Conservation (phyloP, 805 yeast genomes). For the Brettanomyces bruxellensis region DNA sequence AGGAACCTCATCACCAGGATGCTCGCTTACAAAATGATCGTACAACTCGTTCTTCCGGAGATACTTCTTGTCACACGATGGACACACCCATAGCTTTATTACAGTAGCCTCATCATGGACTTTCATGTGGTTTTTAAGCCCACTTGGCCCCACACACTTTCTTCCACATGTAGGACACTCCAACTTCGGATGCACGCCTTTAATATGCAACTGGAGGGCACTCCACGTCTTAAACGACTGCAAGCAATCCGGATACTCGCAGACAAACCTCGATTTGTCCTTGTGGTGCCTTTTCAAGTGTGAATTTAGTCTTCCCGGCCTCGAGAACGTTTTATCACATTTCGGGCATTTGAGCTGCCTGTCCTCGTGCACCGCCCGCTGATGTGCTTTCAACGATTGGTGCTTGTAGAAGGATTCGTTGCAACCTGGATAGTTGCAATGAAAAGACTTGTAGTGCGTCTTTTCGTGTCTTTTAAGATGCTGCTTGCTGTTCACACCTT, state of each 20-base stretch:
- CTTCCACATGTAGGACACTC: slow-evolving; percentile 58
- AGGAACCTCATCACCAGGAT: slow-evolving; percentile 14
- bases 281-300: slow-evolving; percentile 63
- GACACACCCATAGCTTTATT: slow-evolving; percentile 61
- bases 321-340: slow-evolving; percentile 57
- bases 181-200: slow-evolving; percentile 63
- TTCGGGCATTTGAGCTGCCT: slow-evolving; percentile 41
- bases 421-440: slow-evolving; percentile 57
- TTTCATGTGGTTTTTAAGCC: slow-evolving; percentile 64
- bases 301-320: slow-evolving; percentile 55
- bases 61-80: slow-evolving; percentile 39
- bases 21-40: slow-evolving; percentile 45
- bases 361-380: slow-evolving; percentile 49
- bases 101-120: slow-evolving; percentile 49
- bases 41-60: slow-evolving; percentile 48
- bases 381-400: slow-evolving; percentile 68
- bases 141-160: slow-evolving; percentile 64
- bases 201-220: slow-evolving; percentile 61
- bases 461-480: slow-evolving; percentile 77
- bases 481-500: slow-evolving; percentile 74
- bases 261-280: slow-evolving; percentile 40
- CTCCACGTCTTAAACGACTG: slow-evolving; percentile 61
- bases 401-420: slow-evolving; percentile 61
- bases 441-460: slow-evolving; percentile 64
- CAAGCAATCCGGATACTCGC: slow-evolving; percentile 56